A percentile compares a stretch with the other conserved stretches of the same genome.
These are phyloP conservation scores for Dactylellina parvicollis DNA, from an alignment of 2,329 filamentous ascomycete genomes.

Conservation along the genomic window DNA sequence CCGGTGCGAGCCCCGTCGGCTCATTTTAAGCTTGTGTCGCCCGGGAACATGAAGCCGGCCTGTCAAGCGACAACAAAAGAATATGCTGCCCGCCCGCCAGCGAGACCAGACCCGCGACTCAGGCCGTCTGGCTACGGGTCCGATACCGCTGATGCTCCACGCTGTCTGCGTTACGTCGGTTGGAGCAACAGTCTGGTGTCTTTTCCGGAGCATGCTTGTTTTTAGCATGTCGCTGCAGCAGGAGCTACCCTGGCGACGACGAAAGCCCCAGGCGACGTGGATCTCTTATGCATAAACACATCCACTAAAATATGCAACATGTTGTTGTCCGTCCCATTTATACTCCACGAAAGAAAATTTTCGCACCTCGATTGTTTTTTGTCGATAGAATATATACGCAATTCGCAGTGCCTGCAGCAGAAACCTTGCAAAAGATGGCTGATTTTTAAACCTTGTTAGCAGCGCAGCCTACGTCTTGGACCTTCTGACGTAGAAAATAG, in stretches of 20 bases:
- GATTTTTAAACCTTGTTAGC: slow-evolving; percentile 49
- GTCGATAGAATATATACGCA: slow-evolving; percentile 45
- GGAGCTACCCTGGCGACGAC: slow-evolving; percentile 42
- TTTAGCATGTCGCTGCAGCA: not conserved
- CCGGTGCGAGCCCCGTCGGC: not conserved
- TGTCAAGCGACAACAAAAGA: slow-evolving; percentile 23
- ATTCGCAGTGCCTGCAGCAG: slow-evolving; percentile 52
- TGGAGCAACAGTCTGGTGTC: slow-evolving; percentile 18
- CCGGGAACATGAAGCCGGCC: slow-evolving; percentile 6
- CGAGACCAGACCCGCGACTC: not conserved
- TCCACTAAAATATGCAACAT: slow-evolving; percentile 55
- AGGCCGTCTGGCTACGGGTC: slow-evolving; percentile 22
- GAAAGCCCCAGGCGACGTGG: slow-evolving; percentile 35
- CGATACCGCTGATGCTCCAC: slow-evolving; percentile 47
- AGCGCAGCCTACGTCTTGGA: slow-evolving; percentile 31
- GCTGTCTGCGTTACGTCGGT: slow-evolving; percentile 44
- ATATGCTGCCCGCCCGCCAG: no score
- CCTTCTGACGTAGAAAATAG: slow-evolving; percentile 54
- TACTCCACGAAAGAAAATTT: slow-evolving; percentile 50
- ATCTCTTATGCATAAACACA: slow-evolving; percentile 52
- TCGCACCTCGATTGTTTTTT: slow-evolving; percentile 45
- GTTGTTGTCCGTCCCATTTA: slow-evolving; percentile 54
- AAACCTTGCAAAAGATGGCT: slow-evolving; percentile 50
- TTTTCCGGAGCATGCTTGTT: slow-evolving; percentile 1
- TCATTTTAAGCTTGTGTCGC: slow-evolving; percentile 37